A percentile compares a stretch with the other conserved stretches of the same genome.
These are phyloP conservation scores for Diaporthe sp. DNA, from an alignment of 2,329 filamentous ascomycete genomes.

Conservation along the genomic window DNA sequence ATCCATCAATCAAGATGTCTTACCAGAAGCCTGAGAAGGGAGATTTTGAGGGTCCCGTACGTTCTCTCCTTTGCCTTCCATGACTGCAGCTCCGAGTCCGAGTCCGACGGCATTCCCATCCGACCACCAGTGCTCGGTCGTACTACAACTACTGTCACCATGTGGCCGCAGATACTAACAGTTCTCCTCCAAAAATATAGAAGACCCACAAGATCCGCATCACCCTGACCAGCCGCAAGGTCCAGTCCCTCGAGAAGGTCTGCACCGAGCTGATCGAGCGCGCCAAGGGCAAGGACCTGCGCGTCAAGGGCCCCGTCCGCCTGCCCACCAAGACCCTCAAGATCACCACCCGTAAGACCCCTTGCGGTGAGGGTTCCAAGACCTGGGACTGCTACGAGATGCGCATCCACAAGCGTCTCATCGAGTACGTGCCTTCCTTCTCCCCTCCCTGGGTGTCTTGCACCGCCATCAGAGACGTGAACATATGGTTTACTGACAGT, in stretches of 20 bases:
- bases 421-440: slow-evolving; percentile 59
- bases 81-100: neutral
- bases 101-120: neutral
- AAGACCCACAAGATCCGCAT: slow-evolving; percentile 99
- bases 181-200: slow-evolving; percentile 55
- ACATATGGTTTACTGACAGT: too few species aligned
- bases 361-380: slow-evolving; percentile 99
- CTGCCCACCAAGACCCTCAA: slow-evolving; percentile 97
- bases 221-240: slow-evolving; percentile 96
- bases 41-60: slow-evolving; percentile 87
- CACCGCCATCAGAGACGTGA: too few species aligned
- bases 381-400: slow-evolving; percentile 99
- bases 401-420: slow-evolving; percentile 99
- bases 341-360: slow-evolving; percentile 98
- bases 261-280: slow-evolving; percentile 98
- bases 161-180: neutral
- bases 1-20: slow-evolving; percentile 77
- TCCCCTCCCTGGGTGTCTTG: too few species aligned
- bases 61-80: slow-evolving; percentile 52
- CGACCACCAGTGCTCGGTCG: too few species aligned
- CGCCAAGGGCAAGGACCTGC: slow-evolving; percentile 97
- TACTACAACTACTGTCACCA: neutral
- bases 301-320: slow-evolving; percentile 98
- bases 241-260: slow-evolving; percentile 96
- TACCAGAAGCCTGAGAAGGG: slow-evolving; percentile 97